Evolutionary conservation across 2,329 filamentous ascomycete species (phyloP).

Genomic region (Coniochaeta hoffmannii): DNA sequence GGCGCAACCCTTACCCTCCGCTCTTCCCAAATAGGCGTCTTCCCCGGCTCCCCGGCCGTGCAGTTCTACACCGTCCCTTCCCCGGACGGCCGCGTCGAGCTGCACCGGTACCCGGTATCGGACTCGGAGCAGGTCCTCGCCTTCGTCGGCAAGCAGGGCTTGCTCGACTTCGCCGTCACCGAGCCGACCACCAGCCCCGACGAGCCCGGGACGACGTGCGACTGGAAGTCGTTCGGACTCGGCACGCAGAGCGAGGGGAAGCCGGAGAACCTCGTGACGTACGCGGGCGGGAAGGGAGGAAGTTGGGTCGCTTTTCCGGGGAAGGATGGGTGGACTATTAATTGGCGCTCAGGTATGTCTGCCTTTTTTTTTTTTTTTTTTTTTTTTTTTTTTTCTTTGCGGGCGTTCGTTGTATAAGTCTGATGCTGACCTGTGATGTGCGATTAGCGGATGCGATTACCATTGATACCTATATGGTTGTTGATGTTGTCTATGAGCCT

Average conservation of each 20-base stretch:
- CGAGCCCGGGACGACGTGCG: slow-evolving; percentile 15
- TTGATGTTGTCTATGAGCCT: slow-evolving; percentile 24
- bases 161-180: slow-evolving; percentile 23
- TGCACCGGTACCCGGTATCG: slow-evolving; percentile 28
- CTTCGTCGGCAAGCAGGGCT: slow-evolving; percentile 24
- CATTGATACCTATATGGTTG: slow-evolving; percentile 19
- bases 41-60: slow-evolving; percentile 12
- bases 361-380: neutral
- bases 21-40: slow-evolving; percentile 24
- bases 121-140: slow-evolving; percentile 28
- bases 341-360: slow-evolving; percentile 30
- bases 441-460: slow-evolving; percentile 17
- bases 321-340: slow-evolving; percentile 21
- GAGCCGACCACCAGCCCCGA: slow-evolving; percentile 21
- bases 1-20: slow-evolving; percentile 23
- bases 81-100: slow-evolving; percentile 20
- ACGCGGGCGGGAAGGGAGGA: slow-evolving; percentile 10
- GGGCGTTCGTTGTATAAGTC: slow-evolving; percentile 3
- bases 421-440: neutral
- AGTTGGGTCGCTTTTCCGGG: slow-evolving; percentile 25
- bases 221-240: slow-evolving; percentile 29
- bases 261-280: slow-evolving; percentile 9
- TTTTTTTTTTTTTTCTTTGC: neutral
- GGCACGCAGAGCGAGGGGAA: slow-evolving; percentile 6
- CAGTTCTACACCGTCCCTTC: slow-evolving; percentile 22